Base-by-base conservation (phyloP, 1,284 basidiomycete genomes). In the Trichosporon faecale region DNA sequence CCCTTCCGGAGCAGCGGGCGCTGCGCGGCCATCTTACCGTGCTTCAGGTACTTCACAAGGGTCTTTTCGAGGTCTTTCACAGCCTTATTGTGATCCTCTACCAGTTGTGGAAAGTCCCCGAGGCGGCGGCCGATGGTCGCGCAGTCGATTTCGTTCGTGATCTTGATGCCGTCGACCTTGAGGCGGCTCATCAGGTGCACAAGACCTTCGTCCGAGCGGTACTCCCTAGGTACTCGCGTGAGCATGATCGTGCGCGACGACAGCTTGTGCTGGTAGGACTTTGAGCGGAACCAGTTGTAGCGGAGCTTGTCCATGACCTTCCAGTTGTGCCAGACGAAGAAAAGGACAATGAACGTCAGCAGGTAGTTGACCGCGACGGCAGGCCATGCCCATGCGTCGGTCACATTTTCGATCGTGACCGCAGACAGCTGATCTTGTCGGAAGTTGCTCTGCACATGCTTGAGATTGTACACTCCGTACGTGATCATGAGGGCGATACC, bases 1-100 rank as follows among this genome's bases (percentile, higher is more conserved):
- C 92, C 92, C 21, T 91, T 82, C 21, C 86, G 86, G 68, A 92
- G 88, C 1, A 86, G 91, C 0, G 94, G 94, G 29, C 94, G 85
- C 72, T 90, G 90, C 73, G 88, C 86, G 27, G 86, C 90, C 49
- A 93, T 84, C 76, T 88, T 88, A 8, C 91, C 91, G 21, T 87
- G 89, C 77, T 93, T 91, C 70, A 96, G 87, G 80, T 95, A 95
- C 74, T 88, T 89, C 63, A 95, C 93, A 16, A 97, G 86, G 33
- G 92, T 86, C 57, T 87, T 85, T 79, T 98, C 95, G 52, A 97
- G 88, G 72, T 94, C 89, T 64, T 89, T 86, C 16, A 98, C 94
- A 14, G 91, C 90, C 65, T 91, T 84, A 82, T 95, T 95, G 84
- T 97, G 94, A 74, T 89, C 90, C 65, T 94, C 79, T 23, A 85